phyloP scores from a whole-genome alignment of 257 asterid species.

The Salvia miltiorrhiza region DNA sequence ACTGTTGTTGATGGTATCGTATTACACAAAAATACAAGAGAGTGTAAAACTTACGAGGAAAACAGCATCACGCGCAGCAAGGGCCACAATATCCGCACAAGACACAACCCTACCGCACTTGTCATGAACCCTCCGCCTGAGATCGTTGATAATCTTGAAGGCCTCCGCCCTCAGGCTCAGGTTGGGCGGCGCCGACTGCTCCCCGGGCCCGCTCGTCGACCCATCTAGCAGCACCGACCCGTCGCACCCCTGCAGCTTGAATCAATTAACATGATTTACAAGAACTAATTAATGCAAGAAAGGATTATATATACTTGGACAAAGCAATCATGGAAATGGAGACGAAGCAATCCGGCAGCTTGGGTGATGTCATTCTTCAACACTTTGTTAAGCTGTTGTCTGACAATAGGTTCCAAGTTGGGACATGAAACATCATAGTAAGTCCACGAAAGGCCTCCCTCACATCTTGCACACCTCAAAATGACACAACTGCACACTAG shows the following conservation, averaged over 20 bases:
- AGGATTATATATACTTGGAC: constrained; percentile 50
- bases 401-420: constrained; percentile 37
- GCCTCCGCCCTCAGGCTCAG: constrained; percentile 39
- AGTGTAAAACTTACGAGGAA: constrained; percentile 29
- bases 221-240: constrained; percentile 23
- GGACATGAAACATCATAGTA: constrained; percentile 51
- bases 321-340: constrained; percentile 73
- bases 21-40: too few species aligned
- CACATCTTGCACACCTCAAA: constrained; percentile 27
- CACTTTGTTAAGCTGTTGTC: constrained; percentile 39
- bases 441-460: constrained; percentile 38
- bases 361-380: constrained; percentile 50
- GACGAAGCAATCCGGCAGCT: constrained; percentile 81
- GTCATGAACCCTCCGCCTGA: constrained; percentile 30
- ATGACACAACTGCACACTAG: constrained; percentile 17
- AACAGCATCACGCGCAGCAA: constrained; percentile 52
- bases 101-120: constrained; percentile 43
- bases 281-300: too few species aligned
- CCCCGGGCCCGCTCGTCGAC: constrained; percentile 24
- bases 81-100: constrained; percentile 25
- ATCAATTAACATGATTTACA: too few species aligned
- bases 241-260: constrained; percentile 21
- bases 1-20: too few species aligned
- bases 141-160: constrained; percentile 41
- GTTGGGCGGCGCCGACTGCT: constrained; percentile 43